These are phyloP conservation scores for Geotrichum aggregatum DNA, from an alignment of 1,139 yeast species.

Conservation along the genomic window DNA sequence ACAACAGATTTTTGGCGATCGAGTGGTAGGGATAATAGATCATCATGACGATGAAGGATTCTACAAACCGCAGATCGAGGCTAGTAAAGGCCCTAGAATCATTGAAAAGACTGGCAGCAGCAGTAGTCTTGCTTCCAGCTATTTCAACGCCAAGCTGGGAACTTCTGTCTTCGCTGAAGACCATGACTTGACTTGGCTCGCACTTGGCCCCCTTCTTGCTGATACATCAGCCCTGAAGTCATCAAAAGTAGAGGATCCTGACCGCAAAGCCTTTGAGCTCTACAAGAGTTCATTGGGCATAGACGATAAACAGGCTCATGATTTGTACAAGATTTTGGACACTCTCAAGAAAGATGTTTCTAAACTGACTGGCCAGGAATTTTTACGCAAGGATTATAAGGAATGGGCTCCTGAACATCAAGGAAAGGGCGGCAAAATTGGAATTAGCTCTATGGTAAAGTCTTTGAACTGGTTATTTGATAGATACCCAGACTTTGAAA, in stretches of 20 bases:
- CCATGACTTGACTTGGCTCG: slow-evolving; percentile 46
- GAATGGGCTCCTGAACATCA: slow-evolving; percentile 49
- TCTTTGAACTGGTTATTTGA: slow-evolving; percentile 55
- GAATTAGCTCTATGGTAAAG: slow-evolving; percentile 73
- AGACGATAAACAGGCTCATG: slow-evolving; percentile 8
- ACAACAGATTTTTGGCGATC: slow-evolving; percentile 32
- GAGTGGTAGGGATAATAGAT: slow-evolving; percentile 65
- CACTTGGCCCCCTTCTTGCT: slow-evolving; percentile 63
- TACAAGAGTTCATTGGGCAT: slow-evolving; percentile 33
- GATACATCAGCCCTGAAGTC: slow-evolving; percentile 63
- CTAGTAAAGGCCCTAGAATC: slow-evolving; percentile 51
- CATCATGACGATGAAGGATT: slow-evolving; percentile 76
- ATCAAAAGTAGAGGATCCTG: slow-evolving; percentile 55
- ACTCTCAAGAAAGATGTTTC: slow-evolving; percentile 57
- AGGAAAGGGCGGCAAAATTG: slow-evolving; percentile 43
- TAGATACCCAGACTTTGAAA: slow-evolving; percentile 41
- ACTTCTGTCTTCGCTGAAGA: slow-evolving; percentile 24
- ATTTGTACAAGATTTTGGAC: slow-evolving; percentile 38
- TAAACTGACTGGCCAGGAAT: slow-evolving; percentile 56
- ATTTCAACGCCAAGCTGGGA: slow-evolving; percentile 45
- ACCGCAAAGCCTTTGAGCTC: slow-evolving; percentile 44
- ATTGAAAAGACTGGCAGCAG: slow-evolving; percentile 71
- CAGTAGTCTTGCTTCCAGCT: slow-evolving; percentile 63
- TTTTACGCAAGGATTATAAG: slow-evolving; percentile 79
- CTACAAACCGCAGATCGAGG: slow-evolving; percentile 37